Evolutionary conservation across 1,284 basidiomycete species (phyloP).

Genomic region (Apiotrichum domesticum): DNA sequence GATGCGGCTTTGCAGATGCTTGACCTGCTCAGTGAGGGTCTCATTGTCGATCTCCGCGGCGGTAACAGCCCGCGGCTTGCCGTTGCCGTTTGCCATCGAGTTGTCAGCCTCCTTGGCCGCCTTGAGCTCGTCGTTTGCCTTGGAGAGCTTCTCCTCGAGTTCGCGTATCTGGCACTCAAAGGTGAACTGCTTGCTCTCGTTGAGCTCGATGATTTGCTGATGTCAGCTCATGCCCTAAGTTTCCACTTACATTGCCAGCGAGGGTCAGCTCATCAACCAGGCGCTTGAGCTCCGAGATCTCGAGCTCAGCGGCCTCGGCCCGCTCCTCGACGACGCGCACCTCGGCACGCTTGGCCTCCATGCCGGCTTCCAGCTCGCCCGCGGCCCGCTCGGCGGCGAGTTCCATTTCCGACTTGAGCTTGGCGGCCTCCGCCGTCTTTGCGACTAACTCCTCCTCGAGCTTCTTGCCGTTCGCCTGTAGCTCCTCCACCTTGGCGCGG

Average conservation of each 20-base stretch:
- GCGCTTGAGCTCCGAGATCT: constrained; percentile 33
- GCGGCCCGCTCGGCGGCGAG: constrained; percentile 36
- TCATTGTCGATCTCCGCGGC: constrained; percentile 90
- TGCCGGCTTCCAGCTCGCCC: constrained; percentile 45
- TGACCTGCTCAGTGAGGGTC: constrained; percentile 75
- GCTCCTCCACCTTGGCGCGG: constrained; percentile 28
- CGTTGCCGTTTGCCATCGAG: constrained; percentile 8
- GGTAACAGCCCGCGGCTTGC: constrained; percentile 48
- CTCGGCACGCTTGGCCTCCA: constrained; percentile 43
- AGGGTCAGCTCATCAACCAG: constrained; percentile 42
- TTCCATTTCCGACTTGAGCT: constrained; percentile 39
- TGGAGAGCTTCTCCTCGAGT: constrained; percentile 53
- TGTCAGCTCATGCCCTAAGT: not conserved
- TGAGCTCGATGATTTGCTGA: constrained; percentile 83
- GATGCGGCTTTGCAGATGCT: constrained; percentile 74
- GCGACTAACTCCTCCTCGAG: constrained; percentile 24
- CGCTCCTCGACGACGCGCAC: constrained; percentile 37
- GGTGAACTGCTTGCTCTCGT: constrained; percentile 75
- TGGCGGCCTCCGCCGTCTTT: constrained; percentile 31
- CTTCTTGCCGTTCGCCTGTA: constrained; percentile 30
- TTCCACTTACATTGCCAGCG: constrained; percentile 39
- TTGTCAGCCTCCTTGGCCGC: constrained; percentile 3
- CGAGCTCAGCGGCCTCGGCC: constrained; percentile 34
- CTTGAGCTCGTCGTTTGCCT: constrained; percentile 10
- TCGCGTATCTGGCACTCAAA: constrained; percentile 62